Percentiles rank a stretch among this genome's conserved stretches.
Evolutionary conservation across 2,329 filamentous ascomycete genomes (phyloP).

Genomic region (Sporothrix pallida): DNA sequence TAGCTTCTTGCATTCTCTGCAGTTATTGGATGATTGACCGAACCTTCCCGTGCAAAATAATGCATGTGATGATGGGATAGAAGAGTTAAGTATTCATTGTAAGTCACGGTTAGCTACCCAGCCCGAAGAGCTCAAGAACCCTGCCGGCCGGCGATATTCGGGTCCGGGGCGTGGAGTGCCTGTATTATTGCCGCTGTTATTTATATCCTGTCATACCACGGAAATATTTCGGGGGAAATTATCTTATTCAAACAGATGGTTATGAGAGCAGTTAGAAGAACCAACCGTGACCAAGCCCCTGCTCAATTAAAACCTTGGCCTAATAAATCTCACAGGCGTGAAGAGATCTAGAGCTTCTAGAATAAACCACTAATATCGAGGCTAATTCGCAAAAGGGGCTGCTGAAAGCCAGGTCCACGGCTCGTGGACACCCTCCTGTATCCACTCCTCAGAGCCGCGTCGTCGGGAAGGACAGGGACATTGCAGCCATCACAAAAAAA

Average conservation of each 20-base stretch:
- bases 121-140: too few species aligned
- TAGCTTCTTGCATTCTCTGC: too few species aligned
- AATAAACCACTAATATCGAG: constrained; percentile 21
- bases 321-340: background rate
- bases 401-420: constrained; percentile 12
- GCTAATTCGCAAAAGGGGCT: background rate
- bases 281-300: background rate
- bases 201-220: constrained; percentile 4
- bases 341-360: background rate
- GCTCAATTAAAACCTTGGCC: background rate
- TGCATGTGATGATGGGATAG: too few species aligned
- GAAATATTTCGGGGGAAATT: background rate
- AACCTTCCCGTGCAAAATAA: too few species aligned
- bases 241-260: background rate
- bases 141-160: background rate
- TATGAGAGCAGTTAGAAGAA: background rate
- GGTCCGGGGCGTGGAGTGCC: background rate
- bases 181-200: background rate
- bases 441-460: constrained; percentile 10
- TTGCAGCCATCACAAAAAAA: background rate
- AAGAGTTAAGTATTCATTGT: too few species aligned
- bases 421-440: background rate
- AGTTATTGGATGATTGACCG: too few species aligned
- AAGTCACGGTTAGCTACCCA: too few species aligned
- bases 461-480: constrained; percentile 9